Evolutionary conservation across 108 stramenopile species (phyloP).

Genomic region (Fragilaria crotonensis): DNA sequence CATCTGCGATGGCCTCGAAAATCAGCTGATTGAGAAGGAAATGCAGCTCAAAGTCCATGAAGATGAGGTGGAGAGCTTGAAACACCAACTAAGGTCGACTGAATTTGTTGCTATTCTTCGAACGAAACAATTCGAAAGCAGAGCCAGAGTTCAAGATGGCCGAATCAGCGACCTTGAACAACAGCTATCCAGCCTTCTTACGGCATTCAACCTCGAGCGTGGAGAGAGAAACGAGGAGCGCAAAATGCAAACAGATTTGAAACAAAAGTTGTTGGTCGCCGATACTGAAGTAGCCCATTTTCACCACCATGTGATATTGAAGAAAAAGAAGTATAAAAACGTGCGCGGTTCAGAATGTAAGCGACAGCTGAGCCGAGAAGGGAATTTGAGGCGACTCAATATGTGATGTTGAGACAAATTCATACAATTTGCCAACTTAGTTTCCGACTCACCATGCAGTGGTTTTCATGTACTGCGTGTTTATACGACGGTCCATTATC

Average conservation of each 20-base stretch:
- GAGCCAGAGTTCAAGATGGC: slow-evolving; percentile 50
- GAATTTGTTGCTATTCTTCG: slow-evolving; percentile 36
- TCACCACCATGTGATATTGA: too few species aligned
- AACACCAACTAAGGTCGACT: slow-evolving; percentile 11
- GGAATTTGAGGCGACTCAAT: too few species aligned
- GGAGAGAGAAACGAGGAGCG: slow-evolving; percentile 31
- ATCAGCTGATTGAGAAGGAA: slow-evolving; percentile 12
- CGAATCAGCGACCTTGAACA: slow-evolving; percentile 64
- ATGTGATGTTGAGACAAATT: too few species aligned
- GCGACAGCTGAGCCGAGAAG: too few species aligned
- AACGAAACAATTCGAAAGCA: slow-evolving; percentile 42
- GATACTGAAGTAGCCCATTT: slow-evolving; percentile 36
- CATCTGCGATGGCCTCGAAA: too few species aligned
- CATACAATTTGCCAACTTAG: too few species aligned
- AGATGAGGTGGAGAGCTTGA: slow-evolving; percentile 5
- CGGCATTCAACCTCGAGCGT: slow-evolving; percentile 54
- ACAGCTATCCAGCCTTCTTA: slow-evolving; percentile 59
- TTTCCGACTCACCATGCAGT: too few species aligned
- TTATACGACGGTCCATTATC: too few species aligned
- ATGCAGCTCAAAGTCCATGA: slow-evolving; percentile 3
- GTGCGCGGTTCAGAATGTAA: too few species aligned
- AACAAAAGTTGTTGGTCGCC: slow-evolving; percentile 25
- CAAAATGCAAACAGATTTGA: slow-evolving; percentile 2
- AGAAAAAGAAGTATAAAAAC: too few species aligned
- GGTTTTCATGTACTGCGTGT: too few species aligned